These are phyloP conservation scores for Paraconiothyrium brasiliense DNA, from an alignment of 2,329 filamentous ascomycete genomes.

Conservation along the genomic window DNA sequence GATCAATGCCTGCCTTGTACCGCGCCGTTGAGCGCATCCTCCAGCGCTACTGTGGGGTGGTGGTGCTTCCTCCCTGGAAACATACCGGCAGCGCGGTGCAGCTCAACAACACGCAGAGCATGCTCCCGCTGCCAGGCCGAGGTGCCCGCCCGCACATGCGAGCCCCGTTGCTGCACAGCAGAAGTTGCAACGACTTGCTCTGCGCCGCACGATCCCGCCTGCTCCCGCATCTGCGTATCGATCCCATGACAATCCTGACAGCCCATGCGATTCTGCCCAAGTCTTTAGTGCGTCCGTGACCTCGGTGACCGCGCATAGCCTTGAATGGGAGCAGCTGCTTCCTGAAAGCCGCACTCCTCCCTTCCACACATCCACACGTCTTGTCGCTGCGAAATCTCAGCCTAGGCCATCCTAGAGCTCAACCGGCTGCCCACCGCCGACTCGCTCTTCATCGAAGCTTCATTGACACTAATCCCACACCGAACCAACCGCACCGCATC, in stretches of 20 bases:
- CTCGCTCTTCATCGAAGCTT: not conserved
- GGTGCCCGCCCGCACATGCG: not conserved
- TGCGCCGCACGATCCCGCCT: conserved; percentile 1
- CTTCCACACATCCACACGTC: not conserved
- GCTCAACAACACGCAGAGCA: conserved; percentile 17
- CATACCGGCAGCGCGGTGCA: conserved; percentile 7
- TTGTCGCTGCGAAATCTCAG: not conserved
- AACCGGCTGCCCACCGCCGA: not conserved
- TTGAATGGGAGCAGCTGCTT: conserved; percentile 5
- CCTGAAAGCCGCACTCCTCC: not conserved
- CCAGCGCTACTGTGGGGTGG: not conserved
- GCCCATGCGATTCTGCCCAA: not conserved
- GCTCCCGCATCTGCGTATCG: conserved; percentile 3
- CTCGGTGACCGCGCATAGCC: conserved; percentile 22
- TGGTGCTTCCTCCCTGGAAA: not conserved
- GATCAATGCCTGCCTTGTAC: not conserved
- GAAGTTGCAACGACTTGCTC: not conserved
- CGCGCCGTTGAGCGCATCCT: not conserved
- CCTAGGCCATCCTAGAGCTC: not conserved
- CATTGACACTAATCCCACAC: not conserved
- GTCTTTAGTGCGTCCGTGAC: conserved; percentile 12
- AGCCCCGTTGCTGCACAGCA: not conserved
- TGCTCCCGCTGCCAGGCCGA: conserved; percentile 14
- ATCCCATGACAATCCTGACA: conserved; percentile 17
- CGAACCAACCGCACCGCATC: not conserved